Percentiles rank a stretch among this genome's conserved stretches.
Evolutionary conservation across 164 flowering plant genomes (phyloP).

Genomic region (grape (Vitis vinifera)): DNA sequence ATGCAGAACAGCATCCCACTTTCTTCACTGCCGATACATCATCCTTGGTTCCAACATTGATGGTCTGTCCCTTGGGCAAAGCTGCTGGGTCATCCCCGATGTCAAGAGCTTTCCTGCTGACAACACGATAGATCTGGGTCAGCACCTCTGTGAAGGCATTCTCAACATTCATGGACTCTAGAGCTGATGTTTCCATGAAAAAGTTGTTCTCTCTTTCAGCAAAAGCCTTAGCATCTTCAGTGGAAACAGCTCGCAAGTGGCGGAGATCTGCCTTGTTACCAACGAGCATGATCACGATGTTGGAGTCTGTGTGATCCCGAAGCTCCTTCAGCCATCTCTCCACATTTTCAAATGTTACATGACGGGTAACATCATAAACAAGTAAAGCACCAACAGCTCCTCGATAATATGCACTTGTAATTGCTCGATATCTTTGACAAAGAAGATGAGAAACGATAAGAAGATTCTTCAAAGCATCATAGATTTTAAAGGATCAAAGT

Average conservation of each 20-base stretch:
- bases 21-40: slow-evolving; percentile 84
- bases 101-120: slow-evolving; percentile 71
- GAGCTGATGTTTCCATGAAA: slow-evolving; percentile 89
- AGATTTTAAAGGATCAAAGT: no score
- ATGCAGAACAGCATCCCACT: slow-evolving; percentile 68
- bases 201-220: slow-evolving; percentile 67
- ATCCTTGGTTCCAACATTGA: slow-evolving; percentile 65
- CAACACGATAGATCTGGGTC: slow-evolving; percentile 69
- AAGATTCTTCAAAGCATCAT: no score
- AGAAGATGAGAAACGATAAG: not conserved
- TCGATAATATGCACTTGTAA: slow-evolving; percentile 87
- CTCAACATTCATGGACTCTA: slow-evolving; percentile 75
- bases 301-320: slow-evolving; percentile 68
- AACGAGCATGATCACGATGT: slow-evolving; percentile 76
- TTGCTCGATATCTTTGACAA: slow-evolving; percentile 70
- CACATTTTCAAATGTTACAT: slow-evolving; percentile 74
- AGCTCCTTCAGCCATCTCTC: slow-evolving; percentile 88
- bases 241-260: slow-evolving; percentile 67
- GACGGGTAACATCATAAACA: slow-evolving; percentile 88
- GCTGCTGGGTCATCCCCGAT: slow-evolving; percentile 71
- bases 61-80: slow-evolving; percentile 74
- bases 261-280: slow-evolving; percentile 86
- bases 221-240: slow-evolving; percentile 61
- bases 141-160: slow-evolving; percentile 76
- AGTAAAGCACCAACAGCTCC: slow-evolving; percentile 87